Percentiles rank a stretch among this genome's conserved stretches.
These are phyloP conservation scores for Eimeria tenella DNA, from an alignment of 169 alveolate genomes.

Conservation along the genomic window DNA sequence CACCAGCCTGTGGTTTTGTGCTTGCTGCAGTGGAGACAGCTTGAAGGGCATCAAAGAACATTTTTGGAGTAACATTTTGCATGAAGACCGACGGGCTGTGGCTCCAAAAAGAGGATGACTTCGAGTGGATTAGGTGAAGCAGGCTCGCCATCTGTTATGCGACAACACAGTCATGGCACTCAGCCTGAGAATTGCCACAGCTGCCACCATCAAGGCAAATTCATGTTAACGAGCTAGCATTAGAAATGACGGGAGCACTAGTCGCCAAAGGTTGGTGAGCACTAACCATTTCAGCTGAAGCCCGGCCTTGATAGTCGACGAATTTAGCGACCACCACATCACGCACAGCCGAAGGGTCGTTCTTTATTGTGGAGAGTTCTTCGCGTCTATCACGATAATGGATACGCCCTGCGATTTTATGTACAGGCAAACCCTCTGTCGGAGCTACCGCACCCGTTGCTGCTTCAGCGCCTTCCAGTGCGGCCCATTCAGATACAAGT, in stretches of 20 bases:
- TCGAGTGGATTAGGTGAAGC: conserved; percentile 57
- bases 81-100: conserved; percentile 76
- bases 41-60: conserved; percentile 65
- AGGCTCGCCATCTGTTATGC: conserved; percentile 67
- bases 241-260: too few relatives aligned
- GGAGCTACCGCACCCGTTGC: conserved; percentile 34
- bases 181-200: too few relatives aligned
- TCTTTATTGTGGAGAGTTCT: conserved; percentile 44
- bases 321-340: conserved; percentile 69
- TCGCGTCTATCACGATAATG: conserved; percentile 51
- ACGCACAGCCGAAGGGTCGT: conserved; percentile 70
- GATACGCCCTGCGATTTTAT: conserved; percentile 33
- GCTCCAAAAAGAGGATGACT: conserved; percentile 35
- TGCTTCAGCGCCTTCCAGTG: neutral
- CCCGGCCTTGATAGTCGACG: conserved; percentile 16
- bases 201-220: too few relatives aligned
- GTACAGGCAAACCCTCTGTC: conserved; percentile 56
- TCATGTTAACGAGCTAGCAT: too few relatives aligned
- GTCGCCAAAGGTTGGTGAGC: neutral
- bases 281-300: conserved; percentile 75
- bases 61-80: conserved; percentile 68
- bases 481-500: neutral
- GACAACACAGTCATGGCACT: neutral
- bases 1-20: conserved; percentile 2
- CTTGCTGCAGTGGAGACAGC: conserved; percentile 23